Base-by-base conservation (phyloP, 345 rosid species). In the Conringia planisiliqua region DNA sequence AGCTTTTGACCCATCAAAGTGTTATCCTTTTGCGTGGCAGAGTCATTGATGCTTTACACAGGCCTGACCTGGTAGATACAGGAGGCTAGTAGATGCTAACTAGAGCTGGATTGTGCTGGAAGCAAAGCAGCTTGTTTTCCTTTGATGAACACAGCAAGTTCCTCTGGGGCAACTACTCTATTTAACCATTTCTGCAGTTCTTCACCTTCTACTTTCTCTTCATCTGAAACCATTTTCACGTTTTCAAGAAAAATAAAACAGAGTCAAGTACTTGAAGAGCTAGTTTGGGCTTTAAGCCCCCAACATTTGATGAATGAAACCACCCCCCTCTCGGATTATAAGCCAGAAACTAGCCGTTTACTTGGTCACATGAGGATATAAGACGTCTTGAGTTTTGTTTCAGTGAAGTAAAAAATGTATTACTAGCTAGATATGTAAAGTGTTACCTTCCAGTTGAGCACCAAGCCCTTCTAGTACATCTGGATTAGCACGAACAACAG, bases 171-270 rank as follows among this genome's bases (percentile, higher is more conserved):
- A 10, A 87, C 97, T 66, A 95, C 96, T 82, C 83, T 71, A 56
- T 82, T 87, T 82, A 95, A 82, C 98, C 96, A 95, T 72, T 87
- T 76, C 48, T 85, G 89, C 73, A 95, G 80, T 79, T 89, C 94
- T 77, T 90, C 96, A 47, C 99, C 99, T 80, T 92, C 97, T 30
- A 95, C 92, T 79, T 92, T 95, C 85, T 95, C 99, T 62, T 43
- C 89, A 57, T 88, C 96, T 91, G 83, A 66, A 75, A 36, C 74
- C 60, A 64, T 18, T 10, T 43, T 24, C 58, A 64, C 10, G 56
- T 54, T 52, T 52, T 14, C 39, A 64, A 12, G 32, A 51, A 75
- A n/a, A 17, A 16, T n/a, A 48, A 46, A 62, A 33, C 63, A 54
- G 42, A 62, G 18, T 73, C 56, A 73, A 54, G 20, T 33, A 43